Conservation (phyloP, 768 basidiomycete genomes). For the Boletales sp. region DNA sequence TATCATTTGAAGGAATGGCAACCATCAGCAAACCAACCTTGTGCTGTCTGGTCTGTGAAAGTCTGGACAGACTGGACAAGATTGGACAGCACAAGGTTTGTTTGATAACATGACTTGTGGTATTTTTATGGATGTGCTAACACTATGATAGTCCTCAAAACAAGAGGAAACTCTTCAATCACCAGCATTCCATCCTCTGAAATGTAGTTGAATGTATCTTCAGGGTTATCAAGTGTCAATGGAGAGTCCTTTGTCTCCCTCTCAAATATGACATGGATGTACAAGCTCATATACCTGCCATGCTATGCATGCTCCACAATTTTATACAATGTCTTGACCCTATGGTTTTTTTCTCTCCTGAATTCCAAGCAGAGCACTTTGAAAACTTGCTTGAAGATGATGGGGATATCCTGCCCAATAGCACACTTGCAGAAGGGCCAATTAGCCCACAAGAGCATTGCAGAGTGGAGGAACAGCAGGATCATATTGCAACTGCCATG, state of each 20-base stretch:
- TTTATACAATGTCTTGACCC: background rate
- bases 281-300: background rate
- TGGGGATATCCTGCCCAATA: background rate
- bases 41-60: no score
- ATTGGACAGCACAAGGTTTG: no score
- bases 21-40: no score
- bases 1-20: conserved; percentile 40
- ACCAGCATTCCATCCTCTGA: background rate
- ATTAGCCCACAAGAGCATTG: background rate
- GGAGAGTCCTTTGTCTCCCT: background rate
- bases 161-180: background rate
- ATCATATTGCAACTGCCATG: background rate
- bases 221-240: background rate
- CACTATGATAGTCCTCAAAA: background rate
- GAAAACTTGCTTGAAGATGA: background rate
- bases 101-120: background rate
- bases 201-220: background rate
- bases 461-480: background rate
- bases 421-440: background rate
- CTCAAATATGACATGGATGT: background rate
- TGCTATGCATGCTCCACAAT: background rate
- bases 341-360: background rate
- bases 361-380: background rate
- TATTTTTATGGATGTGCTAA: no score
- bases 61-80: no score